A percentile compares a stretch with the other conserved stretches of the same genome.
Evolutionary conservation across 2,329 filamentous ascomycete species (phyloP).

Genomic region (Penicillium sp.): DNA sequence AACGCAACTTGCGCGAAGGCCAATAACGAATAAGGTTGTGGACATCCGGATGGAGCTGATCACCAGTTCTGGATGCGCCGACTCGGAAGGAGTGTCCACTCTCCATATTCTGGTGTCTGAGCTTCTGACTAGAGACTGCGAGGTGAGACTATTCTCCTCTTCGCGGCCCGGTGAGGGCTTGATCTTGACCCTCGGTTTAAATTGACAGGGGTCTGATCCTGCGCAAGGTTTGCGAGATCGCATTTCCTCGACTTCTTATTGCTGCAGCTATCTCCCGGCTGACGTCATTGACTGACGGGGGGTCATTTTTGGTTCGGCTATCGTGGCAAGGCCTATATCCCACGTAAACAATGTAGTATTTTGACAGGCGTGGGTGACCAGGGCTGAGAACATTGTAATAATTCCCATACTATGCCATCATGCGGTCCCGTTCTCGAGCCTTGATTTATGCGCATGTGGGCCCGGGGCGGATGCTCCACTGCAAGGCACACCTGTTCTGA

Average conservation of each 20-base stretch:
- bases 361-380: no score
- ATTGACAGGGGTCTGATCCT: slow-evolving; percentile 20
- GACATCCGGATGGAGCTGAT: slow-evolving; percentile 16
- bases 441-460: slow-evolving; percentile 1
- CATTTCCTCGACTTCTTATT: slow-evolving; percentile 10
- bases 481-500: slow-evolving; percentile 3
- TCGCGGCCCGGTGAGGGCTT: slow-evolving; percentile 6
- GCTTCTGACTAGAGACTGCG: background rate
- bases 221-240: slow-evolving; percentile 4
- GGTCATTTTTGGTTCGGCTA: slow-evolving; percentile 10
- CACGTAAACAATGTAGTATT: no score
- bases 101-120: slow-evolving; percentile 11
- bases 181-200: background rate
- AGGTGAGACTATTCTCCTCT: slow-evolving; percentile 6
- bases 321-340: slow-evolving; percentile 11
- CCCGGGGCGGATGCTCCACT: slow-evolving; percentile 5
- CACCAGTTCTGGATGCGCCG: slow-evolving; percentile 19
- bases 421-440: background rate
- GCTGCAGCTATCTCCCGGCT: slow-evolving; percentile 11
- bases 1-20: slow-evolving; percentile 1
- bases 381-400: no score
- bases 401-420: background rate
- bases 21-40: slow-evolving; percentile 17
- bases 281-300: slow-evolving; percentile 20
- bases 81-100: slow-evolving; percentile 12